These are phyloP conservation scores for Musa schizocarpa DNA, from an alignment of 176 grass and related monocot genomes.

Conservation along the genomic window DNA sequence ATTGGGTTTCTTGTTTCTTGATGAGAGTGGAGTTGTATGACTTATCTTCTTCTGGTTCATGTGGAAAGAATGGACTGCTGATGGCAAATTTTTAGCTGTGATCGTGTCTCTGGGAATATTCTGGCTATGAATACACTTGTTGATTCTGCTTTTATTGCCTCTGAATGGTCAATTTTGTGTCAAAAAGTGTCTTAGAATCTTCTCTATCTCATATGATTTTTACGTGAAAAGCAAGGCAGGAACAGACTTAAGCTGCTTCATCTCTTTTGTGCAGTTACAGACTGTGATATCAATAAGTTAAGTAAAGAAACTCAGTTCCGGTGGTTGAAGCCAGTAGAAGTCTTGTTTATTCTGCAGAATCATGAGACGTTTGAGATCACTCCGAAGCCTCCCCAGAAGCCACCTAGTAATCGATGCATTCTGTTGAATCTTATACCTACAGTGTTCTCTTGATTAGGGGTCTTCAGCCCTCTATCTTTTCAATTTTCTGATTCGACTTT, in stretches of 20 bases:
- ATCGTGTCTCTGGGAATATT: no score
- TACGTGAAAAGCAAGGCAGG: background rate
- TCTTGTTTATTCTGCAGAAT: conserved; percentile 61
- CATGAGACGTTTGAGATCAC: conserved; percentile 36
- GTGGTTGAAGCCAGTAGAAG: conserved; percentile 79
- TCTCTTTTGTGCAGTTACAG: conserved; percentile 32
- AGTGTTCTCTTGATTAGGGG: background rate
- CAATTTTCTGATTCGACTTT: background rate
- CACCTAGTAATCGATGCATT: conserved; percentile 49
- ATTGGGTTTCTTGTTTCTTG: background rate
- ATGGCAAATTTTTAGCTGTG: no score
- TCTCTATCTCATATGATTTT: background rate
- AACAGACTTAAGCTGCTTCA: background rate
- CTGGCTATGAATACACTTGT: background rate
- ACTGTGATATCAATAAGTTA: conserved; percentile 42
- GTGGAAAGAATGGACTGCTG: no score
- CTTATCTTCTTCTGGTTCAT: no score
- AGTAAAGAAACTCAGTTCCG: conserved; percentile 40
- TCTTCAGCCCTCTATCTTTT: conserved; percentile 11
- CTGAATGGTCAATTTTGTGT: background rate
- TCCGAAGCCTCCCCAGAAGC: conserved; percentile 42
- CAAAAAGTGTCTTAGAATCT: background rate
- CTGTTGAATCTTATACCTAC: background rate
- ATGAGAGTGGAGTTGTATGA: background rate
- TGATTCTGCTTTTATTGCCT: background rate